Conservation (phyloP, 441 rosid genomes). For the Gossypium gossypioides region DNA sequence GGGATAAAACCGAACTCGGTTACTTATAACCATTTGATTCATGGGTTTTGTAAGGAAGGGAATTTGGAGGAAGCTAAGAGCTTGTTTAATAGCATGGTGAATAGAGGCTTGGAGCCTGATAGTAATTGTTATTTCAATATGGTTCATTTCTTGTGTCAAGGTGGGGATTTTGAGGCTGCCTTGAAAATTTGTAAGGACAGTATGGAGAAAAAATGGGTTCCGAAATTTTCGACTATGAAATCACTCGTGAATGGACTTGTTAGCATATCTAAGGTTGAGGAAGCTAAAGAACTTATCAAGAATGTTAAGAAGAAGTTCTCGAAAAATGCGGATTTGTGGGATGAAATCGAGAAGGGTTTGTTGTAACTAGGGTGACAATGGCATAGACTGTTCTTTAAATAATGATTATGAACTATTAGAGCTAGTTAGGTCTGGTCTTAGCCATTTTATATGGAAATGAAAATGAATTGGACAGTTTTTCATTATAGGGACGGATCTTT, state of each 20-base stretch:
- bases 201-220: constrained; percentile 64
- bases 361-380: constrained; percentile 27
- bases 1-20: constrained; percentile 44
- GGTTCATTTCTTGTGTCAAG: constrained; percentile 45
- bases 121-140: constrained; percentile 45
- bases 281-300: constrained; percentile 47
- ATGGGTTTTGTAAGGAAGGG: constrained; percentile 58
- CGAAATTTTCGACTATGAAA: constrained; percentile 53
- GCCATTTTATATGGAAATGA: constrained; percentile 9
- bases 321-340: constrained; percentile 46
- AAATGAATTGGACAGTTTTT: not conserved
- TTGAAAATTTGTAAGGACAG: constrained; percentile 46
- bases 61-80: constrained; percentile 53
- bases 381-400: not conserved
- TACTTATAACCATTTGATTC: constrained; percentile 52
- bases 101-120: constrained; percentile 39
- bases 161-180: constrained; percentile 51
- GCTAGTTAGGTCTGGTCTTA: not conserved
- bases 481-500: not conserved
- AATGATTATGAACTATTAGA: not conserved
- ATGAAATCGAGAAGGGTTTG: constrained; percentile 61
- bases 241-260: constrained; percentile 58
- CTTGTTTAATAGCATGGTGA: constrained; percentile 47
- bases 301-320: constrained; percentile 47
- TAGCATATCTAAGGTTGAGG: constrained; percentile 37